Percentiles rank a stretch among this genome's conserved stretches.
Conservation (phyloP, 371 early-diverging fungal genomes). For the Syncephalastrum monosporum region DNA sequence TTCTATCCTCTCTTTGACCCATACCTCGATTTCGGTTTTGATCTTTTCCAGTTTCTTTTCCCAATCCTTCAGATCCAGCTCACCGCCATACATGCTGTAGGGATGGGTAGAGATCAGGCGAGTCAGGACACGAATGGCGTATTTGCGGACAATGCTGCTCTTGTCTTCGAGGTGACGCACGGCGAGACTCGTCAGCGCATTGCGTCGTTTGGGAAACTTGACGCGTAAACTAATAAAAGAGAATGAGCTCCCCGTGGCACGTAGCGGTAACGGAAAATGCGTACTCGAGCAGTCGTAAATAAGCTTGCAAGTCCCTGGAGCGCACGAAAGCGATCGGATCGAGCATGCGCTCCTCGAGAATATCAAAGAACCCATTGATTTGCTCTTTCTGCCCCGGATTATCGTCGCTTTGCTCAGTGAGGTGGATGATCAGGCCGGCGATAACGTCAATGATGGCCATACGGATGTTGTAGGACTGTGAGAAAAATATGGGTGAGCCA, state of each 20-base stretch:
- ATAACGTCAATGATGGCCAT: slow-evolving; percentile 85
- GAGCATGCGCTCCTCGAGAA: slow-evolving; percentile 87
- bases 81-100: slow-evolving; percentile 85
- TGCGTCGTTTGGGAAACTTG: slow-evolving; percentile 85
- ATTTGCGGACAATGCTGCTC: slow-evolving; percentile 82
- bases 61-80: slow-evolving; percentile 68
- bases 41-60: slow-evolving; percentile 60
- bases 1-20: too few relatives aligned
- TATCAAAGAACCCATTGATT: slow-evolving; percentile 76
- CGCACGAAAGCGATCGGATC: slow-evolving; percentile 84
- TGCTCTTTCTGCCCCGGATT: slow-evolving; percentile 61
- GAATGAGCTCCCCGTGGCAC: too few relatives aligned
- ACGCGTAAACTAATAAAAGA: slow-evolving; percentile 35
- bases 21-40: slow-evolving; percentile 62
- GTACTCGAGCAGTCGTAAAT: slow-evolving; percentile 79
- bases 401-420: slow-evolving; percentile 58
- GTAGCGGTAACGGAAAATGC: slow-evolving; percentile 10
- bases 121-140: slow-evolving; percentile 82
- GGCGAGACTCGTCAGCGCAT: slow-evolving; percentile 64
- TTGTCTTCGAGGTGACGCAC: slow-evolving; percentile 89
- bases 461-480: slow-evolving; percentile 81
- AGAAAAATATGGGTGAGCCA: background rate
- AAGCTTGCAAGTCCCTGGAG: slow-evolving; percentile 84
- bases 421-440: slow-evolving; percentile 74
- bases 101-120: slow-evolving; percentile 85